Conservation (phyloP, 1,284 basidiomycete species). For the Melampsora medusae region DNA sequence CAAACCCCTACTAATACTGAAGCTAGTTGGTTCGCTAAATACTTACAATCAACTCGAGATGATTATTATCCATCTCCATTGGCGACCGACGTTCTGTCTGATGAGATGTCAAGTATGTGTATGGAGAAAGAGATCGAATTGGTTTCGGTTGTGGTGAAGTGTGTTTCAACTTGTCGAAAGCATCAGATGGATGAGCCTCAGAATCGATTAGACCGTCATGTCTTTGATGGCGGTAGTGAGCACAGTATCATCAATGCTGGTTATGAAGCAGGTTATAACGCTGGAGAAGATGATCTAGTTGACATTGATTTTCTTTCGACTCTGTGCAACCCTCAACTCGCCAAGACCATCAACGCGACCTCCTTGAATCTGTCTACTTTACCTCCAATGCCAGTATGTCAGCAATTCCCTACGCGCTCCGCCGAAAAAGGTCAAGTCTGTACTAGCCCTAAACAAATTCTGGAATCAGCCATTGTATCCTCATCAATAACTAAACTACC, state of each 20-base stretch:
- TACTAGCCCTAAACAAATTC: background rate
- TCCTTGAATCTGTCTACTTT: background rate
- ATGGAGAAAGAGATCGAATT: slow-evolving; percentile 5
- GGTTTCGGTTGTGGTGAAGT: background rate
- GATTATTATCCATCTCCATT: slow-evolving; percentile 2
- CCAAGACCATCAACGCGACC: background rate
- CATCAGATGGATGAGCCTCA: background rate
- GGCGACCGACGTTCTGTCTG: background rate
- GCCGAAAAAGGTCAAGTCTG: background rate
- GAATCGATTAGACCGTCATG: background rate
- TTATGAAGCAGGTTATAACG: background rate
- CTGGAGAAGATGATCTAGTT: background rate
- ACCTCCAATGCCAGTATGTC: background rate
- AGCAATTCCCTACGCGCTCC: background rate
- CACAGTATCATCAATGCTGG: background rate
- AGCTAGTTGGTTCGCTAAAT: background rate
- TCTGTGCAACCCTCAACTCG: background rate
- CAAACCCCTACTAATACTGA: background rate
- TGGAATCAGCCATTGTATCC: background rate
- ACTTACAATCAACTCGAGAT: background rate
- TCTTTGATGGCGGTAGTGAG: background rate
- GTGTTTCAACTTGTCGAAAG: slow-evolving; percentile 1
- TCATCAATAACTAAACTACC: background rate
- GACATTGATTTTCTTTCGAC: slow-evolving; percentile 8
- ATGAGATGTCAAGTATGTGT: background rate